Evolutionary conservation across 2,329 filamentous ascomycete species (phyloP).

Genomic region (Verticillium tricorpus): DNA sequence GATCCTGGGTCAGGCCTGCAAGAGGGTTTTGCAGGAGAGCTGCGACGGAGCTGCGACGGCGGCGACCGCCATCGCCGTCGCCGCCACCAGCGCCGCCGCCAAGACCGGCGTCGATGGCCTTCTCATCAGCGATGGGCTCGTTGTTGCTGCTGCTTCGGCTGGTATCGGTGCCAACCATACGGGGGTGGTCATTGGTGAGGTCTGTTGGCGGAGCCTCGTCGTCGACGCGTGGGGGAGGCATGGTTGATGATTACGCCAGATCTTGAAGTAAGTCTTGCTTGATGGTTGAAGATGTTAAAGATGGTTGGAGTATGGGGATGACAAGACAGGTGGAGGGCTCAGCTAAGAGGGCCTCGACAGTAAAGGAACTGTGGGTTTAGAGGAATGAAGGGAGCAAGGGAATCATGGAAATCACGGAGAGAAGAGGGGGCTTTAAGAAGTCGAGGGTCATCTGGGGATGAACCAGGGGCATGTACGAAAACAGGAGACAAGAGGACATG

Average conservation of each 20-base stretch:
- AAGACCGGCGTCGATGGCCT: conserved; percentile 1
- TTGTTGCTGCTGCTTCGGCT: conserved; percentile 16
- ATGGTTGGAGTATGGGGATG: background rate
- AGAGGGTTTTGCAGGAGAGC: conserved; percentile 26
- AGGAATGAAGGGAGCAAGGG: background rate
- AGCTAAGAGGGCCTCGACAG: background rate
- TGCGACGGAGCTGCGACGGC: conserved; percentile 15
- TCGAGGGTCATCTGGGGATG: background rate
- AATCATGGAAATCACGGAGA: background rate
- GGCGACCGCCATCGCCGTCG: background rate
- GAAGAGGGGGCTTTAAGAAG: conserved; percentile 1
- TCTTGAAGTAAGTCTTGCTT: background rate
- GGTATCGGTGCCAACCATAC: conserved; percentile 9
- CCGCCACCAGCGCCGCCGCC: background rate
- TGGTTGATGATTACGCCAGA: conserved; percentile 5
- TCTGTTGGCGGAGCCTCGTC: conserved; percentile 15
- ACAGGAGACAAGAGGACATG: background rate
- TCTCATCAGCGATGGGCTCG: conserved; percentile 4
- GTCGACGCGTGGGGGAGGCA: conserved; percentile 19
- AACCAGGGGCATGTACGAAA: background rate
- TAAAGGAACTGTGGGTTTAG: background rate
- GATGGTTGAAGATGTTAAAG: background rate
- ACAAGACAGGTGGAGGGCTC: background rate
- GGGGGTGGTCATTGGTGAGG: conserved; percentile 4
- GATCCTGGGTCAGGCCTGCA: conserved; percentile 20